Base-by-base conservation (phyloP, 225 moss, liverwort and hornwort species). In the Thuidium tamariscinum region DNA sequence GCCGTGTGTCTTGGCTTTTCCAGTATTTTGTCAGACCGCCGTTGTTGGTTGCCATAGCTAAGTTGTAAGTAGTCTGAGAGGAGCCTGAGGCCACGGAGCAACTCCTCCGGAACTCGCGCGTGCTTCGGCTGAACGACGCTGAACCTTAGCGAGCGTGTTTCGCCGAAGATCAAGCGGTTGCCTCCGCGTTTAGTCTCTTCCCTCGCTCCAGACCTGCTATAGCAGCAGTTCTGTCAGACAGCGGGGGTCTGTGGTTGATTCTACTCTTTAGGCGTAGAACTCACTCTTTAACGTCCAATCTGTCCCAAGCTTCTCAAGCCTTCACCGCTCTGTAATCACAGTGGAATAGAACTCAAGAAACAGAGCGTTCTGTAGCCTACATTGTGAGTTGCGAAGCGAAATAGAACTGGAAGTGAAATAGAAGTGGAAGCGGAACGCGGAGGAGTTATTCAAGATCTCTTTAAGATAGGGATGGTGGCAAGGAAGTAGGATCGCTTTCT, bases 141-240 rank as follows among this genome's bases (percentile, higher is more conserved):
- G 51, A 65, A 70, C 82, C 27, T 70, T 16, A 63, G 79, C 49
- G 56, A 63, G 86, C 32, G 83, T 21, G 42, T 30, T 54, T 30
- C 83, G 89, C 59, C 89, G 84, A 42, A 74, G 87, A 87, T 89
- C 75, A 7, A 80, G 87, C 84, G n/a, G 75, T 84, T 23, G 80
- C 80, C 80, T 74, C 83, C 67, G 34, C 55, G 66, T 66, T 55
- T 51, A 37, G 72, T 78, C 30, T 3, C 51, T 59, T 37, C 82
- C 54, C 54, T 63, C 37, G 46, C 83, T 41, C 48, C 32, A 25
- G 16, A 19, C 7, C 39, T 13, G 9, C 54, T 39, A 9, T 36
- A 37, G 82, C 51, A 68, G 29, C 14, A 9, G 39, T 29, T 22
- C 23, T 59, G 83, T 83, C 71, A 83, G 83, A 57, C 42, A 4